Evolutionary conservation across 1,284 basidiomycete genomes (phyloP).

Genomic region (Irpex sp.): DNA sequence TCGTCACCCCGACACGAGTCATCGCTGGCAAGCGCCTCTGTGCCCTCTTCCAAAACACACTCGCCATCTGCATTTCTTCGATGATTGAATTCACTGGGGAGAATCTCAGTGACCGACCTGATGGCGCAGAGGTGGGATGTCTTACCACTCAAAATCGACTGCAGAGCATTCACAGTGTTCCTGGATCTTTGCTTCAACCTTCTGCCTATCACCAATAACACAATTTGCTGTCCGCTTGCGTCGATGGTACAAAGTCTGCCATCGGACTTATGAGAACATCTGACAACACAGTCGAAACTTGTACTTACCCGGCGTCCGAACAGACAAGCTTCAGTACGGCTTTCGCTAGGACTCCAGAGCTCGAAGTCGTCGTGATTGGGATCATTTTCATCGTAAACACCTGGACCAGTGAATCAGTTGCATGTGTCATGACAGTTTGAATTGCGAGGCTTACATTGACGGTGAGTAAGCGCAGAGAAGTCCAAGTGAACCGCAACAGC

Average conservation of each 20-base stretch:
- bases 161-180: constrained; percentile 71
- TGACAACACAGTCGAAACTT: not conserved
- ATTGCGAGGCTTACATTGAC: constrained; percentile 57
- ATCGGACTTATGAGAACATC: not conserved
- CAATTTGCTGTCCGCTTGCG: constrained; percentile 80
- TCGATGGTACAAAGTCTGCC: constrained; percentile 83
- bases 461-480: constrained; percentile 75
- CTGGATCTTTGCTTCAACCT: constrained; percentile 50
- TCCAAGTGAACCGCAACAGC: constrained; percentile 85
- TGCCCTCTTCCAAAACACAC: constrained; percentile 75
- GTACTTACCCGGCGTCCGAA: constrained; percentile 78
- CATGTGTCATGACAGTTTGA: too few species aligned
- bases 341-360: constrained; percentile 89
- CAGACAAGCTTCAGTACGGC: constrained; percentile 72
- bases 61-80: constrained; percentile 62
- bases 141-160: constrained; percentile 90
- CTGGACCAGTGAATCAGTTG: constrained; percentile 33
- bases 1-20: constrained; percentile 60
- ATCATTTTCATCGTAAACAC: constrained; percentile 64
- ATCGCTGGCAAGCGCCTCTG: constrained; percentile 54
- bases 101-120: not conserved
- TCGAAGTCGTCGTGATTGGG: constrained; percentile 89
- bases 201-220: constrained; percentile 70
- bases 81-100: constrained; percentile 84
- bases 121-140: constrained; percentile 2